Evolutionary conservation across 1,284 basidiomycete species (phyloP).

Genomic region (Puccinia novopanici): DNA sequence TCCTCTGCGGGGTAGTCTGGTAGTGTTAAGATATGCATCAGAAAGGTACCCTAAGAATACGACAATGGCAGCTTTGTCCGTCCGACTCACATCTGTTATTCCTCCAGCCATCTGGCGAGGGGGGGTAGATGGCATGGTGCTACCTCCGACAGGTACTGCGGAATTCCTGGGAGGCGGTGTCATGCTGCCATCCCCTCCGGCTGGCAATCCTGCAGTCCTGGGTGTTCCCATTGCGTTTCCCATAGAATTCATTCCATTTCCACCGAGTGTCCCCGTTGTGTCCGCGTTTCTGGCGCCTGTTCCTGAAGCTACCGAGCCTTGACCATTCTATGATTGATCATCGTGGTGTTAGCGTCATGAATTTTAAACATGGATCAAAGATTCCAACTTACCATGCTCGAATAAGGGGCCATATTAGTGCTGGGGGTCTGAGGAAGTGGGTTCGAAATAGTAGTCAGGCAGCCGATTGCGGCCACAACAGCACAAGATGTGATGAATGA

Average conservation of each 20-base stretch:
- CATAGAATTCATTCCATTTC: not conserved
- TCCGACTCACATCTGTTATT: not conserved
- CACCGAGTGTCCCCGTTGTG: not conserved
- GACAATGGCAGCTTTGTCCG: not conserved
- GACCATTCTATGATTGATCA: not conserved
- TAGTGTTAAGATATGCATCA: not conserved
- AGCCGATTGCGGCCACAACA: conserved; percentile 9
- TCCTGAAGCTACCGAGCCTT: not conserved
- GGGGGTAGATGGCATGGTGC: not conserved
- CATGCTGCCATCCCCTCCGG: not conserved
- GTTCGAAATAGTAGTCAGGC: not conserved
- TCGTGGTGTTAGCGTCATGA: not conserved
- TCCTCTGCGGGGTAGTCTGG: not conserved
- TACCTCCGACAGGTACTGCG: not conserved
- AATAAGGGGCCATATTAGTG: not conserved
- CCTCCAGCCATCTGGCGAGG: conserved; percentile 6
- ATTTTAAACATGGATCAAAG: too few relatives aligned
- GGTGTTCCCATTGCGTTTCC: conserved; percentile 13
- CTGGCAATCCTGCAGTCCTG: not conserved
- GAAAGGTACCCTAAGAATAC: not conserved
- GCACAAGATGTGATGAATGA: conserved; percentile 6
- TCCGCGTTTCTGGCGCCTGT: not conserved
- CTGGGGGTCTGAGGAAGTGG: not conserved
- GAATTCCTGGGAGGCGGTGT: not conserved
- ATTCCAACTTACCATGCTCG: not conserved